Evolutionary conservation across 257 asterid genomes (phyloP).

Genomic region (Salvia miltiorrhiza): DNA sequence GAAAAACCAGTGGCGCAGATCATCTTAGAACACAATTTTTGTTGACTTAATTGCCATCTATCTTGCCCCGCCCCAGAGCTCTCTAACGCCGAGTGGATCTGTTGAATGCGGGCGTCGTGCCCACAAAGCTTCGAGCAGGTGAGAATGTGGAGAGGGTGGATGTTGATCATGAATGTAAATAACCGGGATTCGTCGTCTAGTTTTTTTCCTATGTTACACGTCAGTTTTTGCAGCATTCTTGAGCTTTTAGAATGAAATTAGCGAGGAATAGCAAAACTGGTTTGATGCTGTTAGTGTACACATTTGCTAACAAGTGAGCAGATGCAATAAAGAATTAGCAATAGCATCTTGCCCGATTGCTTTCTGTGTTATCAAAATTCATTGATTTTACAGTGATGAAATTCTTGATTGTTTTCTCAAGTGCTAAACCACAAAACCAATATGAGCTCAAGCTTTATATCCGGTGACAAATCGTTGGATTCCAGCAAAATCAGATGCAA

Average conservation of each 20-base stretch:
- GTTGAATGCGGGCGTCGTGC: neutral
- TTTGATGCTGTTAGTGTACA: slow-evolving; percentile 40
- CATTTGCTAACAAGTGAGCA: slow-evolving; percentile 32
- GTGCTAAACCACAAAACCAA: too few species aligned
- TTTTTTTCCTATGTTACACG: neutral
- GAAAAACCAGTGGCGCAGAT: slow-evolving; percentile 78
- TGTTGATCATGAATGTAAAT: slow-evolving; percentile 34
- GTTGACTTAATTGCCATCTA: neutral
- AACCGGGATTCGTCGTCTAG: slow-evolving; percentile 24
- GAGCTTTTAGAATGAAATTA: slow-evolving; percentile 23
- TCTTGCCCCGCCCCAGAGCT: neutral
- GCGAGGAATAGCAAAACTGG: slow-evolving; percentile 24
- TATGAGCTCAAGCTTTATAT: slow-evolving; percentile 40
- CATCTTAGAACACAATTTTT: slow-evolving; percentile 49
- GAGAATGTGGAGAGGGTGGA: slow-evolving; percentile 14
- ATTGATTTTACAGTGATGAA: neutral
- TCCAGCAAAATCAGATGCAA: slow-evolving; percentile 64
- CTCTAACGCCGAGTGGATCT: too few species aligned
- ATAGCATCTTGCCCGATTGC: neutral
- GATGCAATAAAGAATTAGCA: slow-evolving; percentile 22
- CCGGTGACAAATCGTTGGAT: slow-evolving; percentile 77
- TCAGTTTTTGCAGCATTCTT: slow-evolving; percentile 6
- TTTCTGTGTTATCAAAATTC: neutral
- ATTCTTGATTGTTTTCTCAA: too few species aligned
- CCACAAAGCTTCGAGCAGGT: neutral